Base-by-base conservation (phyloP, 352 stramenopile genomes). In the Phytophthora sansomeana region DNA sequence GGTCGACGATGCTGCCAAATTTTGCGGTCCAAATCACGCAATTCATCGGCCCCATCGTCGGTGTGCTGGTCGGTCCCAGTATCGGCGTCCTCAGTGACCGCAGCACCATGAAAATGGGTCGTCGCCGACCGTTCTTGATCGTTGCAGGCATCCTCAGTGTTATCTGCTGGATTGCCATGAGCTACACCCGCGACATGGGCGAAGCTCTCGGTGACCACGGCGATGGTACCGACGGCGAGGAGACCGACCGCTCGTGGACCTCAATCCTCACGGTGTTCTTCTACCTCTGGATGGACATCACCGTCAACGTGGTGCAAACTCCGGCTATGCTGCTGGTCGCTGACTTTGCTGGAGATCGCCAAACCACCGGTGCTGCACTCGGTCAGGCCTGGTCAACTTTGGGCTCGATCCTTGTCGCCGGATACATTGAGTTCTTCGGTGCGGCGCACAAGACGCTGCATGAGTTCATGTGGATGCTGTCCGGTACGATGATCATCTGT, bases 251-350 rank as follows among this genome's bases (percentile, higher is more conserved):
- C 28, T 68, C 63, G 4, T 89, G 71, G 72, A 90, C 81, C 0
- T 72, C 77, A 1, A 44, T 84, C 16, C 61, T 89, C 41, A 87
- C 73, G 6, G 67, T 88, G 16, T 59, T 87, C 42, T 87, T 85
- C 63, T 89, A 90, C 69, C 62, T 77, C 9, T 90, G 81, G 77
- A 90, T 89, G 79, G 79, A 90, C 47, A 72, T 90, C 32, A 85
- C 77, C 1, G 75, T 87, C 42, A 90, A 89, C 59, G 51, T 90
- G 10, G 79, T 85, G 9, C 77, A 86, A 50, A 83, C 71, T 14
- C 79, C 79, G 2, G 77, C 71, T 16, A 78, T 84, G 62, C 55
- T 89, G 13, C 53, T 90, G 11, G 76, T 90, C 11, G 69, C 81
- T 39, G 81, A 90, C 47, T 81, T 90, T 54, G 77, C 81, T 1